Base-by-base conservation (phyloP, 441 rosid species). In the Metrosideros polymorpha region DNA sequence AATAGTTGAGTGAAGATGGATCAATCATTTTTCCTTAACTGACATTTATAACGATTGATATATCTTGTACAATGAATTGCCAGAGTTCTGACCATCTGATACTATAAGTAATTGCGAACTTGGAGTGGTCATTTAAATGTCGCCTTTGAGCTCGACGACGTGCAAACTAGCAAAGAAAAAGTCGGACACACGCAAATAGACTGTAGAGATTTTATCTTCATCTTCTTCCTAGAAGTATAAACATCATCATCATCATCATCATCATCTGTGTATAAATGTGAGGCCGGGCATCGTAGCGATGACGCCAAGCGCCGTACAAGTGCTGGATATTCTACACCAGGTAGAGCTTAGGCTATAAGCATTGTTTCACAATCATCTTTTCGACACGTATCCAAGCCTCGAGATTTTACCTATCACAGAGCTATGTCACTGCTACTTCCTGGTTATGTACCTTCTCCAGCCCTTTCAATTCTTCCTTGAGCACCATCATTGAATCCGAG, bases 401-500 rank as follows among this genome's bases (percentile, higher is more conserved):
- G 0, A 25, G 49, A 24, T 42, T 39, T 24, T 42, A 75, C 82
- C 49, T 42, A 22, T 43, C 82, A 24, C 49, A 75, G 17, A 24
- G 49, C 22, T 51, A 29, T 82, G 63, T 22, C 43, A 22, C 49
- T 5, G 76, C 25, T 12, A 30, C 87, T 85, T 89, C 89, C 66
- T 89, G 87, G 45, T 63, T 86, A 13, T 86, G 49, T 84, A 54
- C 89, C 52, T 24, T 82, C 59, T 82, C 50, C 84, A 85, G 82
- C n/a, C 83, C 86, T 89, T 92, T 91, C 86, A 92, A 47, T 85
- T 95, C 95, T 88, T 91, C 89, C 17, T 92, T 86, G 6, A 95
- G 93, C n/a, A 93, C 92, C 50, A 90, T 87, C 90, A 94, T 91
- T 2, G 96, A 93, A 86, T 94, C 93, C 4, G 95, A 91, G 86